Evolutionary conservation across 805 yeast genomes (phyloP), one percentile per base, ranked within the genome.

Genomic region (Ogataea neopini): DNA sequence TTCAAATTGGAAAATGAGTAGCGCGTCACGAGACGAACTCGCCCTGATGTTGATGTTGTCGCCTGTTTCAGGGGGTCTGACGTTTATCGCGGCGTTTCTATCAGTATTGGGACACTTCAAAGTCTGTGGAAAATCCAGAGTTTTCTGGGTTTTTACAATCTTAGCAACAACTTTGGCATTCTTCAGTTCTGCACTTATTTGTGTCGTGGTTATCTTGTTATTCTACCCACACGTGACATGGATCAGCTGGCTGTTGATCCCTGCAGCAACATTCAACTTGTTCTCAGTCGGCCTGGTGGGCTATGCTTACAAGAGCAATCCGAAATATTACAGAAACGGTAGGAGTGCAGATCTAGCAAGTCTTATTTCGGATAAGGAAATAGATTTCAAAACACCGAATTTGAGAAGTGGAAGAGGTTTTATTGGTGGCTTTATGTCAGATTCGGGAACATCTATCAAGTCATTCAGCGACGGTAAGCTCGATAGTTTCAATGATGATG

Each of bases 181-280:
- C 60, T 50, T 81, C 13, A 71, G 76, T 9, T 67, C 88, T 8
- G 75, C 84, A 1, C 53, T 85, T 34, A 66, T 76, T 19, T 78
- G 85, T 45, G 66, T 86, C 9, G 74, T 82, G 23, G 70, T 72
- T 0, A 73, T 85, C 32, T 57, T 87, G 42, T 67, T 80, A 13
- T 86, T 83, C 62, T 76, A 72, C 56, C 94, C 94, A 7, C 70
- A 82, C 51, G 72, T 84, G 14, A 66, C 73, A 6, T 86, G 91
- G 91, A 74, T 82, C n/a, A 74, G 83, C 7, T 86, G 92, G 91
- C 61, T 83, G 28, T 70, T 84, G 58, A 74, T 86, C 23, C 89
- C 85, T 1, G 76, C 88, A 3, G 84, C 87, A 10, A 84, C 73
- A 0, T 65, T 82, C 45, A 73, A 75, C 46, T 67, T 86, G 48